Evolutionary conservation across 768 basidiomycete genomes (phyloP), one percentile per base, ranked within the genome.

Genomic region (Lentinula edodes): DNA sequence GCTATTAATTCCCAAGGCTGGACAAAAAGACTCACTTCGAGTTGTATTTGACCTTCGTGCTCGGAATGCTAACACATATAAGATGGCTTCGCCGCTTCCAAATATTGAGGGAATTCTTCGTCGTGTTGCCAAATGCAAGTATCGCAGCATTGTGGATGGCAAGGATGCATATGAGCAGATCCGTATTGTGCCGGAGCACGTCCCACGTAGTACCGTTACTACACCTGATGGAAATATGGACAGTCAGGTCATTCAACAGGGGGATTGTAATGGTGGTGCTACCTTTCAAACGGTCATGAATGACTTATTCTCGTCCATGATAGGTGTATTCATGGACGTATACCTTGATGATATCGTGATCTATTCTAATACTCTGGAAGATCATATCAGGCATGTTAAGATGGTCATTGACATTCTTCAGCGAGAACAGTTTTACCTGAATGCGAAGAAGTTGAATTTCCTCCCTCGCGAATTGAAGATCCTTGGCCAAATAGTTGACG

Each of bases 321-420:
- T 78, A 13, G 75, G 75, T 0, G 48, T 58, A 0, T 69, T 74
- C 55, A 68, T 73, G 52, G 70, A 76, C 50, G 70, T 76, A 6
- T 77, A 77, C 61, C 64, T 77, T 0, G 73, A 78, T 59, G 72
- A 76, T 46, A 74, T 78, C 13, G 63, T 77, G 20, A 72, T 78
- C 32, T 77, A 69, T 64, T 78, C 74, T 0, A 18, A 75, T 4
- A 57, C 68, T 0, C n/a, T 73, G 0, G 71, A 69, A 3, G 71
- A 72, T 15, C 74, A 76, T 41, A 38, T 62, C 1, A 5, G 59
- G 8, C 63, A 76, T 60, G 64, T 76, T 2, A 20, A 57, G 1
- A 32, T 48, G 0, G 63, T 77, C 0, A 61, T 77, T 4, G 20
- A 77, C 3, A 68, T 74, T 0, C 64, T 78, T 0, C 32, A 63